Percentiles rank a stretch among this genome's conserved stretches.
These are phyloP conservation scores for Olyra latifolia DNA, from an alignment of 176 grass and related monocot species.

Conservation along the genomic window DNA sequence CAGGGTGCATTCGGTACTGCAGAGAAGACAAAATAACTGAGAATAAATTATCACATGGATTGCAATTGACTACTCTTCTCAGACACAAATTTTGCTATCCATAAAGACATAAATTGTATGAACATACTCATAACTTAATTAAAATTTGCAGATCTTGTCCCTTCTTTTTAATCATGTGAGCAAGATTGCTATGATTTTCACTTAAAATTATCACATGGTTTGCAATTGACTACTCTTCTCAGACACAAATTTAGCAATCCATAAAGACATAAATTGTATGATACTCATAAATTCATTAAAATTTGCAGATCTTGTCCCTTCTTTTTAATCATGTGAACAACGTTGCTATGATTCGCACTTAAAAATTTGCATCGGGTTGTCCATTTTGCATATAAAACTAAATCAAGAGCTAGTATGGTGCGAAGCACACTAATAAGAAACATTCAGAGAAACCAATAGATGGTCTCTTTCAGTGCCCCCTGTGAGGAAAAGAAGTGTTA, in stretches of 20 bases:
- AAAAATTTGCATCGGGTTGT: background rate
- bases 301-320: background rate
- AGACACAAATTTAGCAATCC: conserved; percentile 11
- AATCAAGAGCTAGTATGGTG: conserved; percentile 1
- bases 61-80: conserved; percentile 24
- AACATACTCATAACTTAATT: background rate
- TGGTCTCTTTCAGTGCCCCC: background rate
- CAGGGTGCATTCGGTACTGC: conserved; percentile 98
- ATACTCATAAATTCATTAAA: background rate
- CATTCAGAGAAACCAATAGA: background rate
- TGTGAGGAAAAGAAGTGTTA: background rate
- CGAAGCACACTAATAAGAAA: background rate
- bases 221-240: conserved; percentile 21
- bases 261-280: background rate
- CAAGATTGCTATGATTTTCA: no score
- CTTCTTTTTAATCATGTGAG: no score
- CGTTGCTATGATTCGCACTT: conserved; percentile 6
- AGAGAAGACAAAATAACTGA: conserved; percentile 31
- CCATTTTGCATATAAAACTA: conserved; percentile 3
- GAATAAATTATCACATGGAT: conserved; percentile 22
- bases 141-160: background rate
- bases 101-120: background rate
- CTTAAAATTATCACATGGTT: conserved; percentile 8
- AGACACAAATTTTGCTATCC: conserved; percentile 9
- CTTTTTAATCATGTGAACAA: conserved; percentile 14